A percentile compares a stretch with the other conserved stretches of the same genome.
Evolutionary conservation across 768 basidiomycete genomes (phyloP).

Genomic region (Leccinum subgranulosum): DNA sequence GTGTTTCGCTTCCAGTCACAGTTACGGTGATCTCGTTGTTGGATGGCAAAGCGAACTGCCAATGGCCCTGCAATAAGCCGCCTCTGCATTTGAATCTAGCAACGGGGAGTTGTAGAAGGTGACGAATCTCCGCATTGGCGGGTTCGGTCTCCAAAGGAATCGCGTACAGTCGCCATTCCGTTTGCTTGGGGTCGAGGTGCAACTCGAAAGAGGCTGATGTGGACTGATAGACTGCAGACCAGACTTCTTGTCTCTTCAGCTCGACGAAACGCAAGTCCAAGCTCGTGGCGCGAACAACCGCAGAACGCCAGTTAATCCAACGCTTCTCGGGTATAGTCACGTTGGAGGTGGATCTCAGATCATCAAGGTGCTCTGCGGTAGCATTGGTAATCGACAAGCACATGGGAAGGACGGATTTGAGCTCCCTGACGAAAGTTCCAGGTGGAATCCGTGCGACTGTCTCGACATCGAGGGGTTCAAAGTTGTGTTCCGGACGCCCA

Average conservation of each 20-base stretch:
- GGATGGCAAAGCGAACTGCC: conserved; percentile 79
- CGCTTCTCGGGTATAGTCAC: conserved; percentile 47
- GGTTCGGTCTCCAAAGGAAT: conserved; percentile 63
- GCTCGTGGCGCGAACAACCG: conserved; percentile 56
- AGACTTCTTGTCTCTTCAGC: conserved; percentile 83
- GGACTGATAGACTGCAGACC: conserved; percentile 79
- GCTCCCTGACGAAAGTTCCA: conserved; percentile 64
- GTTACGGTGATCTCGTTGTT: conserved; percentile 52
- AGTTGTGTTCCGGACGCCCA: conserved; percentile 87
- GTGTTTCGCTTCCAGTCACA: conserved; percentile 56
- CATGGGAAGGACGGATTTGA: conserved; percentile 88
- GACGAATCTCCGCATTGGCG: conserved; percentile 77
- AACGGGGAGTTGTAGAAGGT: conserved; percentile 69
- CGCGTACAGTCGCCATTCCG: conserved; percentile 86
- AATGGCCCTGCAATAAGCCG: conserved; percentile 63
- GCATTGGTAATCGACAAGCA: conserved; percentile 59
- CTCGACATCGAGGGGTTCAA: conserved; percentile 49
- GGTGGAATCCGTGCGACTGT: conserved; percentile 65
- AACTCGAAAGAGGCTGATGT: conserved; percentile 70
- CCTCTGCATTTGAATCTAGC: conserved; percentile 62
- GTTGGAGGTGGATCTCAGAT: conserved; percentile 39
- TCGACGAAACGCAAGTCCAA: conserved; percentile 79
- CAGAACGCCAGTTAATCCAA: conserved; percentile 69
- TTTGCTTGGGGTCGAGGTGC: conserved; percentile 67
- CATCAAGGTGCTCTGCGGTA: conserved; percentile 49